Conservation (phyloP, 805 yeast species). For the Cyberlindnera misumaiensis region DNA sequence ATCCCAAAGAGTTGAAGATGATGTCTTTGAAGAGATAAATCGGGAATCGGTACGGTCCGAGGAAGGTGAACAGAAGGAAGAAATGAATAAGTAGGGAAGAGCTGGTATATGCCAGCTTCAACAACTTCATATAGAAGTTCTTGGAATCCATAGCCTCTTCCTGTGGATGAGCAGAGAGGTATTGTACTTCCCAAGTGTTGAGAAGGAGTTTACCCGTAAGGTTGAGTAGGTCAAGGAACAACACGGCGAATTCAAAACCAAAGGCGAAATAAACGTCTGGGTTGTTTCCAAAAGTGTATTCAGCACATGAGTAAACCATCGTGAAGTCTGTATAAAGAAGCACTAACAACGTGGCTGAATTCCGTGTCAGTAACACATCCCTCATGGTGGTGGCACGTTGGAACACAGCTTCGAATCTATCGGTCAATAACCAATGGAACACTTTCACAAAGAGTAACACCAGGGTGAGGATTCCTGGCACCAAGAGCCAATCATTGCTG, state of each 20-base stretch:
- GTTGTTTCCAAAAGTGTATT: constrained; percentile 28
- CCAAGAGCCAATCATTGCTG: constrained; percentile 38
- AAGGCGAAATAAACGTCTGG: constrained; percentile 58
- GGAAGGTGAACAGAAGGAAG: constrained; percentile 40
- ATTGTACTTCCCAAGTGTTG: constrained; percentile 50
- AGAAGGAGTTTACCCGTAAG: constrained; percentile 40
- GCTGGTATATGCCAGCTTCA: constrained; percentile 47
- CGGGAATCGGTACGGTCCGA: constrained; percentile 39
- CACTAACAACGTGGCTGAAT: constrained; percentile 36
- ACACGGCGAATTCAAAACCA: constrained; percentile 70
- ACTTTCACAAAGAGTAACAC: constrained; percentile 49
- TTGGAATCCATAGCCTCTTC: constrained; percentile 74
- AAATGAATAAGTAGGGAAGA: constrained; percentile 39
- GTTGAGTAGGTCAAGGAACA: constrained; percentile 47
- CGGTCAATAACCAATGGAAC: constrained; percentile 65
- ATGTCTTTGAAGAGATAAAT: constrained; percentile 45
- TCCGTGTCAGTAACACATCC: constrained; percentile 30
- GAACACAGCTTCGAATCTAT: constrained; percentile 40
- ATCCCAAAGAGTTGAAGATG: constrained; percentile 27
- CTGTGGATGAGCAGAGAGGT: constrained; percentile 37
- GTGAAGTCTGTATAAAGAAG: constrained; percentile 45
- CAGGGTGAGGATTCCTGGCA: constrained; percentile 33
- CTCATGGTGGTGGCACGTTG: constrained; percentile 34
- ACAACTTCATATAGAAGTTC: constrained; percentile 46
- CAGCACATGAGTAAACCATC: constrained; percentile 49